Evolutionary conservation across 202 grass and related monocot species (phyloP), one percentile per base, ranked within the genome.

Genomic region (Brachypodium distachyon): DNA sequence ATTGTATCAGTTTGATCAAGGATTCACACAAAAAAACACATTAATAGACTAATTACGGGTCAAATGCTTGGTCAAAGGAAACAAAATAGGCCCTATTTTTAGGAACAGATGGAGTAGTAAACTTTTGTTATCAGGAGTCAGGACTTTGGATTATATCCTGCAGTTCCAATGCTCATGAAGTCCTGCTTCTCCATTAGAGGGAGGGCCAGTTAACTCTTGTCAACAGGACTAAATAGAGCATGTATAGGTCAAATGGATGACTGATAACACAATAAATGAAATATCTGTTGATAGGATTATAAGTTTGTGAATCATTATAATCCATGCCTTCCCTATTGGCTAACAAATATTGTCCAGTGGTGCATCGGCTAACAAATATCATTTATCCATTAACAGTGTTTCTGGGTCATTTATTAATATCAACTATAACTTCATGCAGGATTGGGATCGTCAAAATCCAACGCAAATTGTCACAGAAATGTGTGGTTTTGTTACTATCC

Each of bases 401-500:
- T 75, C 0, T 3, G 29, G 70, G 17, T 19, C 22, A 17, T 74
- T 34, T 67, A 42, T 41, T 64, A 39, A 41, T 65, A 36, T 27
- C 22, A 55, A 46, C 44, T 82, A 60, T 80, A 32, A 27, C 33
- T 81, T 32, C 48, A 61, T 90, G 54, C 73, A 98, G 96, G 96
- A 98, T 54, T 98, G 96, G 96, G 96, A 98, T 88, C 77, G 91
- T 36, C 96, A 95, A 89, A 85, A 87, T 80, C 96, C 89, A 2
- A 98, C 91, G 0, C 96, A 98, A 72, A 90, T 98, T 22, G 91
- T 95, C 26, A 98, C 91, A 0, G 91, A 95, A 61, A 90, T 95
- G 87, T 95, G 96, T 83, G 96, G 96, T 52, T 98, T 98, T 25
- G 77, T 98, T 82, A 98, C 96, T 4, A 98, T 98, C 74, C 96